Percentiles rank a stretch among this genome's conserved stretches.
phyloP scores from a whole-genome alignment of 257 asterid species.

The Orobanche coerulescens region DNA sequence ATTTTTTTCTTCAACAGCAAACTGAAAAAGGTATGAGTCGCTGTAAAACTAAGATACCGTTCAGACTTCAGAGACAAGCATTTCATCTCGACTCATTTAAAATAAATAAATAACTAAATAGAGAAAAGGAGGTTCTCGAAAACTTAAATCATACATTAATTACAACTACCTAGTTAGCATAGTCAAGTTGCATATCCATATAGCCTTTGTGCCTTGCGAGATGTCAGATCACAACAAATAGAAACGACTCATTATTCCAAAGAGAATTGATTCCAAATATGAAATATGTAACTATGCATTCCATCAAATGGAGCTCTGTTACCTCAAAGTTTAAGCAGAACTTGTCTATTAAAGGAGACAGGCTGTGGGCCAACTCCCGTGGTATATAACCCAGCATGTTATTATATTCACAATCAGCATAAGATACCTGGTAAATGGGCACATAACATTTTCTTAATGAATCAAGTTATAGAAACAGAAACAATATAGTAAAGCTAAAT shows the following conservation, averaged over 20 bases:
- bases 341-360: slow-evolving; percentile 75
- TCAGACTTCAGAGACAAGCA: background rate
- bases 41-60: slow-evolving; percentile 1
- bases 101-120: background rate
- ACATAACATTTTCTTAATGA: slow-evolving; percentile 3
- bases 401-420: slow-evolving; percentile 41
- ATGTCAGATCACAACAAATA: background rate
- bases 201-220: background rate
- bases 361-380: slow-evolving; percentile 61
- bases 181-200: background rate
- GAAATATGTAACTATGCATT: background rate
- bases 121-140: slow-evolving; percentile 1
- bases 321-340: slow-evolving; percentile 70
- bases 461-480: slow-evolving; percentile 7
- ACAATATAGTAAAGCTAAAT: slow-evolving; percentile 12
- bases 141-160: background rate
- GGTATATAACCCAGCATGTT: slow-evolving; percentile 74
- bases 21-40: background rate
- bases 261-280: background rate
- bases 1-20: background rate
- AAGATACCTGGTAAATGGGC: slow-evolving; percentile 51
- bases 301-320: slow-evolving; percentile 8
- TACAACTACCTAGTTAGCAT: background rate
- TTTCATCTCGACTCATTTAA: background rate
- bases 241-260: background rate